Evolutionary conservation across 2,329 filamentous ascomycete genomes (phyloP).

Genomic region (Fusarium sp.): DNA sequence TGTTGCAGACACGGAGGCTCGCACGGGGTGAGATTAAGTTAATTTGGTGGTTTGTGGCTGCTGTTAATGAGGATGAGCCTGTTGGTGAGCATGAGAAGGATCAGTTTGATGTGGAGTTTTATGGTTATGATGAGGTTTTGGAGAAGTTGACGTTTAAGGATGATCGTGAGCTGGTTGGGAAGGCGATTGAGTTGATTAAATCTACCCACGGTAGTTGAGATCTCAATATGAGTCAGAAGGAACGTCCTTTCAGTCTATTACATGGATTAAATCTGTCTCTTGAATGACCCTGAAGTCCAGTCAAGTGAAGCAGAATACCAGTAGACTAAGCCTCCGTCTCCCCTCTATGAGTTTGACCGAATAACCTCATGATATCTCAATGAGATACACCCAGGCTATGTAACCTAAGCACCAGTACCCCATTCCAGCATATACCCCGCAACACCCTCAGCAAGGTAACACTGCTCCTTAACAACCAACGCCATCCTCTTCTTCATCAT

Average conservation of each 20-base stretch:
- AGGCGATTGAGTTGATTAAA: background rate
- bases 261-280: too few relatives aligned
- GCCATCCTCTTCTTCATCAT: conserved; percentile 18
- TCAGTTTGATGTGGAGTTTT: background rate
- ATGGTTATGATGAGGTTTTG: background rate
- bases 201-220: background rate
- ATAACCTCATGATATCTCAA: too few relatives aligned
- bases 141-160: background rate
- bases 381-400: too few relatives aligned
- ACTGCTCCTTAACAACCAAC: conserved; percentile 8
- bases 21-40: background rate
- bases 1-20: background rate
- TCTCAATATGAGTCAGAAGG: too few relatives aligned
- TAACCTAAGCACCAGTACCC: too few relatives aligned
- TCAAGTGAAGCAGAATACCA: too few relatives aligned
- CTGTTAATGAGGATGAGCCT: background rate
- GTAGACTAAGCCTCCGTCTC: too few relatives aligned
- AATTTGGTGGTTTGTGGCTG: background rate
- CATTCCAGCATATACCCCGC: background rate
- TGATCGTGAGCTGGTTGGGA: background rate
- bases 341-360: too few relatives aligned
- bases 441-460: conserved; percentile 17
- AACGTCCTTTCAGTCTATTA: too few relatives aligned
- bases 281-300: too few relatives aligned
- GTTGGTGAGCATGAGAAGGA: background rate